phyloP scores from a whole-genome alignment of 2,329 filamentous ascomycete species.

The Magnaporthales sp. region DNA sequence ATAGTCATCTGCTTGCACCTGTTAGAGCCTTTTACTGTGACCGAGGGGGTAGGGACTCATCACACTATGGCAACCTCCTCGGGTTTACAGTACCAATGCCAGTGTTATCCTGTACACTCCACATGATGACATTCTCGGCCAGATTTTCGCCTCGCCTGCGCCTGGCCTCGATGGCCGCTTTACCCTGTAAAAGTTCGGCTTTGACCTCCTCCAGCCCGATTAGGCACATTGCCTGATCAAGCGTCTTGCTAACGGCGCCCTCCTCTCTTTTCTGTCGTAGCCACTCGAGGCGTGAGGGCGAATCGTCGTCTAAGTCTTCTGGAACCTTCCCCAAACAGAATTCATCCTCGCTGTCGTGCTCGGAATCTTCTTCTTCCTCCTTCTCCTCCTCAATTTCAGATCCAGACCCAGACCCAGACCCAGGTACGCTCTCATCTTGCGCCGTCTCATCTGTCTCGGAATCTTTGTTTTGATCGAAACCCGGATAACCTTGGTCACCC shows the following conservation, averaged over 20 bases:
- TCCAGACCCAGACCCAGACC: too few relatives aligned
- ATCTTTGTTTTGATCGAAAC: background rate
- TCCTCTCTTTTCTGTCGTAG: slow-evolving; percentile 36
- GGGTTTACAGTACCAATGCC: background rate
- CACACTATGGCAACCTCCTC: background rate
- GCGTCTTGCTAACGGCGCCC: slow-evolving; percentile 35
- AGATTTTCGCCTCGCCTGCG: slow-evolving; percentile 38
- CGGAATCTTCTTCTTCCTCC: background rate
- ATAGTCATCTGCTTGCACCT: background rate
- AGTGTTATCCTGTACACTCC: background rate
- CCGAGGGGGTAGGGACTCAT: background rate
- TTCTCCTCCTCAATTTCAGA: background rate
- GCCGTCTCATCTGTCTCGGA: background rate
- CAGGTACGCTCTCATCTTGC: background rate
- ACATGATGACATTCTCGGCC: background rate
- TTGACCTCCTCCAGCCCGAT: slow-evolving; percentile 66
- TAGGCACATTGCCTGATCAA: slow-evolving; percentile 62
- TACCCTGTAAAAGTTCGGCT: slow-evolving; percentile 50
- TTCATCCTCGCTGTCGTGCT: background rate
- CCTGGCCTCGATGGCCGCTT: slow-evolving; percentile 51
- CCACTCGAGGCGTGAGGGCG: background rate
- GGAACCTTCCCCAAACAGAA: background rate
- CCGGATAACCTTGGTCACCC: background rate
- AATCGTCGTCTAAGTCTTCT: background rate
- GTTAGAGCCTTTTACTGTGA: background rate